These are phyloP conservation scores for Lumnitzera littorea DNA, from an alignment of 345 rosid species.

Conservation along the genomic window DNA sequence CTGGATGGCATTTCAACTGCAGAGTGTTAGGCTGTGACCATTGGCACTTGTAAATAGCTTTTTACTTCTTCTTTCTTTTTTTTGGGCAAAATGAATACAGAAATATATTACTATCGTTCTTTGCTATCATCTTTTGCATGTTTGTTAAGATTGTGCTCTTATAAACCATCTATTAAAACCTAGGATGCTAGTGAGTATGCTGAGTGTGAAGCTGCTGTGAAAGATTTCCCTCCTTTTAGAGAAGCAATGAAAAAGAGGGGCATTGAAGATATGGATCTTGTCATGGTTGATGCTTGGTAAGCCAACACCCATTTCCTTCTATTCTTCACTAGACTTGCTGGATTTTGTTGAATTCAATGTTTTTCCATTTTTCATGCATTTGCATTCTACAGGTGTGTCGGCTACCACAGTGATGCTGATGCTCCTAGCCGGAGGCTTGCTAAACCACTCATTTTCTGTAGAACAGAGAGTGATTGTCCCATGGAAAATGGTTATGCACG, in stretches of 20 bases:
- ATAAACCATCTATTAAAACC: background rate
- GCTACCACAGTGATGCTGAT: constrained; percentile 75
- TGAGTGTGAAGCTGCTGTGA: constrained; percentile 87
- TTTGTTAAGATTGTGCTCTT: too few species aligned
- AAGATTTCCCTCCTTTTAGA: constrained; percentile 64
- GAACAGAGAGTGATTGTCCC: constrained; percentile 89
- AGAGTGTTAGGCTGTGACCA: too few species aligned
- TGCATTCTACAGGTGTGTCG: constrained; percentile 56
- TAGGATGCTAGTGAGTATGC: constrained; percentile 42
- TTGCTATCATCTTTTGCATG: too few species aligned
- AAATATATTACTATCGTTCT: too few species aligned
- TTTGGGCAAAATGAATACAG: too few species aligned
- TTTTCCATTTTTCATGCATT: constrained; percentile 4
- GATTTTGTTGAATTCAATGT: background rate
- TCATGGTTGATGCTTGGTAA: constrained; percentile 89
- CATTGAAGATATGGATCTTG: constrained; percentile 87
- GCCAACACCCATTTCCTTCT: constrained; percentile 5
- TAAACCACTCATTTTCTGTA: constrained; percentile 84
- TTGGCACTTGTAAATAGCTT: too few species aligned
- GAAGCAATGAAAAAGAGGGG: constrained; percentile 95
- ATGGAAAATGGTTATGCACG: constrained; percentile 98
- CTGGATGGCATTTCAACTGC: too few species aligned
- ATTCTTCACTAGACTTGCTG: constrained; percentile 4
- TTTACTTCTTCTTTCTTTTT: too few species aligned
- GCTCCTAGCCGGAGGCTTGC: constrained; percentile 83